Evolutionary conservation across 306 rosid genomes (phyloP).

Genomic region (Castanea sativa): DNA sequence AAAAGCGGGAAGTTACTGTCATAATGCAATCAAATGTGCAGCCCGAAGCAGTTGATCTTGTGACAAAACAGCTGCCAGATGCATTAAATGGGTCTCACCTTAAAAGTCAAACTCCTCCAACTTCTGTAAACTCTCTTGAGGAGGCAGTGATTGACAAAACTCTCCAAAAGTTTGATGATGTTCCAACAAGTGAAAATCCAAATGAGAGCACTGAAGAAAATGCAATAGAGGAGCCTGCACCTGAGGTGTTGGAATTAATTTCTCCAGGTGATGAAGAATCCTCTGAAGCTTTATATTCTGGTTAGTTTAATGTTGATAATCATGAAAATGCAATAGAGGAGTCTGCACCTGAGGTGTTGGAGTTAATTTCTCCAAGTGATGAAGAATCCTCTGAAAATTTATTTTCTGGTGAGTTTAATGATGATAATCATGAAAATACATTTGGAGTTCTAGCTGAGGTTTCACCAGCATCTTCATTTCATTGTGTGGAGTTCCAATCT

Average conservation of each 20-base stretch:
- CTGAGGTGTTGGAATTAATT: conserved; percentile 20
- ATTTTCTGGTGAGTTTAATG: conserved; percentile 15
- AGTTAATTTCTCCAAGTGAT: conserved; percentile 22
- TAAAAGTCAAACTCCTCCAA: conserved; percentile 18
- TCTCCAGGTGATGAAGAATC: conserved; percentile 32
- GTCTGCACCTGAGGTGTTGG: conserved; percentile 16
- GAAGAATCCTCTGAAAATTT: conserved; percentile 30
- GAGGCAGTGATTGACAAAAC: conserved; percentile 25
- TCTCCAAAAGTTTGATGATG: conserved; percentile 26
- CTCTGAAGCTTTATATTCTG: conserved; percentile 16
- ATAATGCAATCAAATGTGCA: conserved; percentile 25
- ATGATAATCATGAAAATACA: conserved; percentile 13
- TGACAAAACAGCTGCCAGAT: conserved; percentile 26
- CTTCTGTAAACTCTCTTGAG: conserved; percentile 19
- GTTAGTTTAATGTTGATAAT: conserved; percentile 15
- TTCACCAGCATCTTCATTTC: conserved; percentile 20
- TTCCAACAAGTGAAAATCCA: conserved; percentile 25
- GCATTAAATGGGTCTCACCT: conserved; percentile 13
- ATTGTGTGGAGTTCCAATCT: not conserved
- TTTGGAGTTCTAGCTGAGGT: conserved; percentile 7
- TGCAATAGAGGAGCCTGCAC: conserved; percentile 17
- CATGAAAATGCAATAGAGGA: conserved; percentile 19
- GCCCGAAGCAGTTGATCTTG: conserved; percentile 27
- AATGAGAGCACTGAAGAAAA: conserved; percentile 29
- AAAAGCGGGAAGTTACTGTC: conserved; percentile 26